phyloP scores from a whole-genome alignment of 192 early-diverging fungal genomes.

The Umbelopsis sp. region DNA sequence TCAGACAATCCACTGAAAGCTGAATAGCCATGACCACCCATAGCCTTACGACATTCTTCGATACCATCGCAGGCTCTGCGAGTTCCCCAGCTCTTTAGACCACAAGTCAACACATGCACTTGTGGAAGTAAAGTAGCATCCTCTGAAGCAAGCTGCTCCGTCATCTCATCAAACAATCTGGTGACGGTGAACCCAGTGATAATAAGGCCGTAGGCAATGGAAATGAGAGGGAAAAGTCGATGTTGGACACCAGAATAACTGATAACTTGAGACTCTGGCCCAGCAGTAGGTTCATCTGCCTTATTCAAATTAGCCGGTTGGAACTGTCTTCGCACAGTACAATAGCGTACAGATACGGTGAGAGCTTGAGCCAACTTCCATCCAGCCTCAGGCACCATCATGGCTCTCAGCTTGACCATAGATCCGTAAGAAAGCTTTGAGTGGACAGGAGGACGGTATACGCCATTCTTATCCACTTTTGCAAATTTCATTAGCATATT shows the following conservation, averaged over 20 bases:
- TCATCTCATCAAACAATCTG: constrained; percentile 54
- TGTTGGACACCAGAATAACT: constrained; percentile 71
- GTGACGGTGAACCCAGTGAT: constrained; percentile 57
- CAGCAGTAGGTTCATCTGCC: constrained; percentile 11
- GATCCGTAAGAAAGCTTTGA: constrained; percentile 77
- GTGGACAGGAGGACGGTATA: constrained; percentile 68
- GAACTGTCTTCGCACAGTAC: constrained; percentile 73
- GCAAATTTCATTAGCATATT: constrained; percentile 87
- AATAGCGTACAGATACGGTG: constrained; percentile 67
- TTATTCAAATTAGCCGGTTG: constrained; percentile 36
- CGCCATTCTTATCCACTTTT: constrained; percentile 67
- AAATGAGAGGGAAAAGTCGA: constrained; percentile 65
- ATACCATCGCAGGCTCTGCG: constrained; percentile 60
- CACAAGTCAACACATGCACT: constrained; percentile 67
- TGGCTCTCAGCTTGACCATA: constrained; percentile 76
- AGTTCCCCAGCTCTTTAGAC: constrained; percentile 66
- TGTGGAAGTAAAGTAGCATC: constrained; percentile 64
- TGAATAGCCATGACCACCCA: constrained; percentile 78
- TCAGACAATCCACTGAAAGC: constrained; percentile 69
- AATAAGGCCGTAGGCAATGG: constrained; percentile 65
- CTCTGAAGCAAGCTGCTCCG: constrained; percentile 48
- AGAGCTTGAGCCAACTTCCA: constrained; percentile 59
- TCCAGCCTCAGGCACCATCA: constrained; percentile 64
- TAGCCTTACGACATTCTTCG: constrained; percentile 71
- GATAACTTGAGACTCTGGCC: constrained; percentile 66